phyloP scores from a whole-genome alignment of 75 land plant genomes.

The Ceratopteris richardii region DNA sequence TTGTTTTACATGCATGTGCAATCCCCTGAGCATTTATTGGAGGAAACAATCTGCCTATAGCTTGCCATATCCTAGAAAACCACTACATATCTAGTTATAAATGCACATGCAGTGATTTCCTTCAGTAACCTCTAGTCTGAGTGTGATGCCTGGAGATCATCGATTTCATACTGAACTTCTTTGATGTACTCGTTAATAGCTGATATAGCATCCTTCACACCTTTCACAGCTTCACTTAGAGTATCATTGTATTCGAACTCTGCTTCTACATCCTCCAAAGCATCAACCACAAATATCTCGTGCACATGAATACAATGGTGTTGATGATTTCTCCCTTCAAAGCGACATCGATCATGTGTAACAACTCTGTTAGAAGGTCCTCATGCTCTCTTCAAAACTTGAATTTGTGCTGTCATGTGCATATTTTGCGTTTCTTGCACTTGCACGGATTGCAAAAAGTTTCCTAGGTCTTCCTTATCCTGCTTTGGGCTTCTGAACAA shows the following conservation, averaged over 20 bases:
- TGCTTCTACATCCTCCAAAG: conserved; percentile 82
- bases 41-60: too few relatives aligned
- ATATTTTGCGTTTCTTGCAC: conserved; percentile 70
- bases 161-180: conserved; percentile 78
- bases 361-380: conserved; percentile 73
- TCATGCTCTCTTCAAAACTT: conserved; percentile 78
- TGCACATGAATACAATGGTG: conserved; percentile 55
- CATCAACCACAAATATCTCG: conserved; percentile 66
- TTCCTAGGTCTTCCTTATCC: conserved; percentile 52
- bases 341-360: conserved; percentile 45
- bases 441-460: conserved; percentile 54
- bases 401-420: conserved; percentile 70
- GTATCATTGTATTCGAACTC: conserved; percentile 75
- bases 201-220: conserved; percentile 63
- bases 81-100: too few relatives aligned
- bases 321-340: conserved; percentile 19
- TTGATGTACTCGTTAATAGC: conserved; percentile 64
- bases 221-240: conserved; percentile 69
- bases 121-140: too few relatives aligned
- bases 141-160: too few relatives aligned
- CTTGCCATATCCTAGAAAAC: too few relatives aligned
- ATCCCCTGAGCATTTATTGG: too few relatives aligned
- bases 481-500: conserved; percentile 34
- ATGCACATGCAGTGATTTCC: too few relatives aligned
- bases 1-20: too few relatives aligned